Percentiles rank a stretch among this genome's conserved stretches.
Conservation (phyloP, 345 rosid species). For the Syzygium grande region DNA sequence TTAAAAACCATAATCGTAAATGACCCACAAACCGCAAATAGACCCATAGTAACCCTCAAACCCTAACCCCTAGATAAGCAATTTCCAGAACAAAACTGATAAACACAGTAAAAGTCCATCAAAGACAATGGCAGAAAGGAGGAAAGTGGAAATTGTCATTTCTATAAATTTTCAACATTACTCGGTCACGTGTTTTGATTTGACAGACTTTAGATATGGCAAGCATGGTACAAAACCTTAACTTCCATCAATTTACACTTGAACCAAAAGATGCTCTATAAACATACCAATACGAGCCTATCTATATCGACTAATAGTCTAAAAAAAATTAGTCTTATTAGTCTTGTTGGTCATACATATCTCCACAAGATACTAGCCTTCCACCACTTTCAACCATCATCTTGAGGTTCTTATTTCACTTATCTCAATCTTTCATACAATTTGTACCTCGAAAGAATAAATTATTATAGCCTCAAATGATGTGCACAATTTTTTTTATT, state of each 20-base stretch:
- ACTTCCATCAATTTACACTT: not conserved
- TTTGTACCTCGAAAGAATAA: not conserved
- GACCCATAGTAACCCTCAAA: not conserved
- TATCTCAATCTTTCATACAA: not conserved
- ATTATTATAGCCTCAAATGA: not conserved
- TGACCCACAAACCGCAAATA: not conserved
- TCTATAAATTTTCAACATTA: not conserved
- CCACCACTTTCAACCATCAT: not conserved
- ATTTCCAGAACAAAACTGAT: not conserved
- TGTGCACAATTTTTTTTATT: not conserved
- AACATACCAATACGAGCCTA: not conserved
- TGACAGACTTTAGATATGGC: not conserved
- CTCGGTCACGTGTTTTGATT: not conserved
- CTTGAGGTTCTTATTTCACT: not conserved
- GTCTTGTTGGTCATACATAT: not conserved
- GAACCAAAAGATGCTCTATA: not conserved
- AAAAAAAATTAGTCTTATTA: not conserved
- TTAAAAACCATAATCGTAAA: not conserved
- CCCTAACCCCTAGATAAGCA: not conserved
- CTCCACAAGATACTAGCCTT: not conserved
- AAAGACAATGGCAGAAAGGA: not conserved
- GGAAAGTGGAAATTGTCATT: not conserved
- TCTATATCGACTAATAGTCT: not conserved
- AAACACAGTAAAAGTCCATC: not conserved
- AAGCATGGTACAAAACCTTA: not conserved